A percentile compares a stretch with the other conserved stretches of the same genome.
Evolutionary conservation across 208 protist genomes (phyloP).

Genomic region (Trypanosoma scelopori): DNA sequence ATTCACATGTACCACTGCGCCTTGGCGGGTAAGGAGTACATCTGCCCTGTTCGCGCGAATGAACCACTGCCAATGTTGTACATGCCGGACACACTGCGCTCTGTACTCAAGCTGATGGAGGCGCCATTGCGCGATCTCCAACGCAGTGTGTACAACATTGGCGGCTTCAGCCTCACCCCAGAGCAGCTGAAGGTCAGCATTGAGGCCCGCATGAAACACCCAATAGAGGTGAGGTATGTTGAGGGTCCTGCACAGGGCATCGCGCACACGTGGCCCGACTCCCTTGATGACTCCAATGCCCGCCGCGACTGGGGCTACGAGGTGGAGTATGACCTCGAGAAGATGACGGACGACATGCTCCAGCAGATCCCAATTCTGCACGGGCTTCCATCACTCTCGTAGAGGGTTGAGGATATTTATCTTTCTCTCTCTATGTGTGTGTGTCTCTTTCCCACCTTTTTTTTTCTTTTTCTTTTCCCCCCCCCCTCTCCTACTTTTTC

Average conservation of each 20-base stretch:
- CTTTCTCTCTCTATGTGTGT: background rate
- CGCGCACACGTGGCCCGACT: constrained; percentile 81
- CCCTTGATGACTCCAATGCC: constrained; percentile 79
- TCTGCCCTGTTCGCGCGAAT: constrained; percentile 66
- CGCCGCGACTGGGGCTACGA: constrained; percentile 63
- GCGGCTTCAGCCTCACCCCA: constrained; percentile 74
- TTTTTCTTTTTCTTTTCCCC: too few species aligned
- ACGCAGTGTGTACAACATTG: constrained; percentile 80
- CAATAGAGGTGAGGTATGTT: constrained; percentile 46
- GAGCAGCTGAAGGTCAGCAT: constrained; percentile 51
- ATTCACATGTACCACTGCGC: constrained; percentile 86
- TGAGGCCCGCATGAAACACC: constrained; percentile 42
- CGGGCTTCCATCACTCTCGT: constrained; percentile 7
- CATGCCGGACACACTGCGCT: constrained; percentile 78
- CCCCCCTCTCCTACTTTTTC: too few species aligned
- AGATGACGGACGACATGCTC: constrained; percentile 70
- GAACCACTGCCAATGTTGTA: constrained; percentile 87
- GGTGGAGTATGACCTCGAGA: constrained; percentile 58
- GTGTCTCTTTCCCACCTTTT: too few species aligned
- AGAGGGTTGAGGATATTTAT: background rate
- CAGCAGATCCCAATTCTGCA: constrained; percentile 27
- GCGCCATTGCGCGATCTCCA: constrained; percentile 34
- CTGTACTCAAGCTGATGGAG: constrained; percentile 62
- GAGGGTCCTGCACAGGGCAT: constrained; percentile 77
- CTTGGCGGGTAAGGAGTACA: constrained; percentile 47